These are phyloP conservation scores for Medicago arabica DNA, from an alignment of 306 rosid genomes.

Conservation along the genomic window DNA sequence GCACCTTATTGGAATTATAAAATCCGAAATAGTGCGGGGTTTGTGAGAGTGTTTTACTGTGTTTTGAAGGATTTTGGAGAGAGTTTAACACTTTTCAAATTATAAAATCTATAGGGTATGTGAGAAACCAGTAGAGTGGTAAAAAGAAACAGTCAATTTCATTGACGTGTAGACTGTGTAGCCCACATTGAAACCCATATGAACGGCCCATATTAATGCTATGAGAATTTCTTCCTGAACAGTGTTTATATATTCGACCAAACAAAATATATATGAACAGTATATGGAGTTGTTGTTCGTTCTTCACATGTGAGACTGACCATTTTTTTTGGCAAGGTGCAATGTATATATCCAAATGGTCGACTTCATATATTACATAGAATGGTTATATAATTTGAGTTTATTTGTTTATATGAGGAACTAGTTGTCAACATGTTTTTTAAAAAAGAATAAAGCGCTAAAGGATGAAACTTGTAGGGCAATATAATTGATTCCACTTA, in stretches of 20 bases:
- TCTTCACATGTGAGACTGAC: background rate
- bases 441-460: background rate
- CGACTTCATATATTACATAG: background rate
- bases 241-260: background rate
- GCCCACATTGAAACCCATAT: background rate
- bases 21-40: no score
- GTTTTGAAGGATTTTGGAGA: no score
- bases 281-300: slow-evolving; percentile 19
- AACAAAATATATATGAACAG: background rate
- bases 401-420: background rate
- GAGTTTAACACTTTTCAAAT: no score
- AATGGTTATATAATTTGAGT: background rate
- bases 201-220: background rate
- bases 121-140: no score
- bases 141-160: no score
- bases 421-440: background rate
- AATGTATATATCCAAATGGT: slow-evolving; percentile 16
- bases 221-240: background rate
- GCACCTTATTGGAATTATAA: no score
- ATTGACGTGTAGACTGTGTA: background rate
- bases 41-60: no score
- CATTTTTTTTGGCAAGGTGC: slow-evolving; percentile 19
- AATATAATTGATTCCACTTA: slow-evolving; percentile 33
- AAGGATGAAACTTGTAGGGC: slow-evolving; percentile 13
- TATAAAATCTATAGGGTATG: no score